Percentiles rank a stretch among this genome's conserved stretches.
Evolutionary conservation across 2,329 filamentous ascomycete species (phyloP).

Genomic region (Cladosporium velox): DNA sequence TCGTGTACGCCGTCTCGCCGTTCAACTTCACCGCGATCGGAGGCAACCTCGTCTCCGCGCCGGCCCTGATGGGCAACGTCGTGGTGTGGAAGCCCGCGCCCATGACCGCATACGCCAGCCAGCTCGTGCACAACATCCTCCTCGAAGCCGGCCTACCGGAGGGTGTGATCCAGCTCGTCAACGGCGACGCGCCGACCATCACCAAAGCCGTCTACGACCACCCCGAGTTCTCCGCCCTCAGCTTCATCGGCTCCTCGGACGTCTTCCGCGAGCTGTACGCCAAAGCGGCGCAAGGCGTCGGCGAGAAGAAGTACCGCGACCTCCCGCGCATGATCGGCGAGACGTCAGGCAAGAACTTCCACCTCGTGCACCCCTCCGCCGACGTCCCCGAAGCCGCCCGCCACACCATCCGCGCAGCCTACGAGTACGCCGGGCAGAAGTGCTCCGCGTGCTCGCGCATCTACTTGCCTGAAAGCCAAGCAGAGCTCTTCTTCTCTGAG

Average conservation of each 20-base stretch:
- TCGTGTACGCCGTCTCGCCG: slow-evolving; percentile 90
- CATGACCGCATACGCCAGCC: slow-evolving; percentile 84
- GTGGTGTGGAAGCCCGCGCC: slow-evolving; percentile 97
- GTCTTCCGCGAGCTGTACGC: slow-evolving; percentile 90
- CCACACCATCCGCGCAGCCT: slow-evolving; percentile 82
- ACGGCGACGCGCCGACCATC: slow-evolving; percentile 81
- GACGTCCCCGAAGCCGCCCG: slow-evolving; percentile 76
- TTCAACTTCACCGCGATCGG: slow-evolving; percentile 98
- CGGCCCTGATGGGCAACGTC: slow-evolving; percentile 89
- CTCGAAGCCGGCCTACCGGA: slow-evolving; percentile 86
- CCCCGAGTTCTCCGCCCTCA: slow-evolving; percentile 81
- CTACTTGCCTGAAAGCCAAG: slow-evolving; percentile 75
- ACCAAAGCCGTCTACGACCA: slow-evolving; percentile 76
- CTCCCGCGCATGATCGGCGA: slow-evolving; percentile 90
- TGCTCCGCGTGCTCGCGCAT: slow-evolving; percentile 81
- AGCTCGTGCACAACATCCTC: slow-evolving; percentile 86
- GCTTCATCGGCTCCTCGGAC: slow-evolving; percentile 90
- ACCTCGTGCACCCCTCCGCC: slow-evolving; percentile 75
- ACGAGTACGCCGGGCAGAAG: slow-evolving; percentile 91
- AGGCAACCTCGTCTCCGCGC: slow-evolving; percentile 79
- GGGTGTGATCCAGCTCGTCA: slow-evolving; percentile 91
- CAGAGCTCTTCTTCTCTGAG: slow-evolving; percentile 68
- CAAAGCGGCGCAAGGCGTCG: slow-evolving; percentile 78
- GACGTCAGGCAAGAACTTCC: slow-evolving; percentile 93
- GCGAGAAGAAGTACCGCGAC: slow-evolving; percentile 76